Evolutionary conservation across 257 asterid species (phyloP).

Genomic region (Ophiorrhiza pumila): DNA sequence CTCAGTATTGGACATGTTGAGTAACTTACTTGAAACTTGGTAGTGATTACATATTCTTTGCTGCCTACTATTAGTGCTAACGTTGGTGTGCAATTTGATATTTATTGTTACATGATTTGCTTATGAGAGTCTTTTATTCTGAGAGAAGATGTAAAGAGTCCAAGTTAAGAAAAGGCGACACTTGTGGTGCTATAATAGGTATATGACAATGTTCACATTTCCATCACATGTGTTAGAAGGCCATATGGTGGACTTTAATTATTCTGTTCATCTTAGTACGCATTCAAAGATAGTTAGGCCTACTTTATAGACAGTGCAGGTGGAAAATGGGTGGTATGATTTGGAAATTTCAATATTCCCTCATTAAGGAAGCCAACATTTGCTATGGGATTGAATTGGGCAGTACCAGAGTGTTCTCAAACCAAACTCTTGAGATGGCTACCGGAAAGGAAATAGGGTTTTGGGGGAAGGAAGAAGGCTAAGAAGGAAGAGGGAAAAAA

Average conservation of each 20-base stretch:
- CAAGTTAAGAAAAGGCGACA: not conserved
- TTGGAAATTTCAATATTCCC: not conserved
- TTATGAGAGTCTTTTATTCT: too few relatives aligned
- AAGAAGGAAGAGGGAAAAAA: not conserved
- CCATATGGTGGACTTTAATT: too few relatives aligned
- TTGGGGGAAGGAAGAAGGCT: not conserved
- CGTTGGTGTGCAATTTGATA: too few relatives aligned
- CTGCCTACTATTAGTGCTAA: not conserved
- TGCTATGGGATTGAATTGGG: not conserved
- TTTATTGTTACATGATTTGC: not conserved
- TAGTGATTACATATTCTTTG: not conserved
- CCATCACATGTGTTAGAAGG: not conserved
- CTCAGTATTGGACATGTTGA: too few relatives aligned
- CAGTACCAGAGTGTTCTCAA: not conserved
- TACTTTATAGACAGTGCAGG: not conserved
- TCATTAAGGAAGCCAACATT: not conserved
- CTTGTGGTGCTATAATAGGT: not conserved
- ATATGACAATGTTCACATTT: too few relatives aligned
- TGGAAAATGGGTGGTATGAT: not conserved
- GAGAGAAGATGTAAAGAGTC: not conserved
- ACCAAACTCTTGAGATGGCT: not conserved
- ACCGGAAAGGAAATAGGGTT: not conserved
- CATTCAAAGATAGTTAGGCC: not conserved
- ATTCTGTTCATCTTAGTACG: not conserved
- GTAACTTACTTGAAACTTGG: too few relatives aligned